Evolutionary conservation across 202 grass and related monocot genomes (phyloP).

Genomic region (Eragrostis tef): DNA sequence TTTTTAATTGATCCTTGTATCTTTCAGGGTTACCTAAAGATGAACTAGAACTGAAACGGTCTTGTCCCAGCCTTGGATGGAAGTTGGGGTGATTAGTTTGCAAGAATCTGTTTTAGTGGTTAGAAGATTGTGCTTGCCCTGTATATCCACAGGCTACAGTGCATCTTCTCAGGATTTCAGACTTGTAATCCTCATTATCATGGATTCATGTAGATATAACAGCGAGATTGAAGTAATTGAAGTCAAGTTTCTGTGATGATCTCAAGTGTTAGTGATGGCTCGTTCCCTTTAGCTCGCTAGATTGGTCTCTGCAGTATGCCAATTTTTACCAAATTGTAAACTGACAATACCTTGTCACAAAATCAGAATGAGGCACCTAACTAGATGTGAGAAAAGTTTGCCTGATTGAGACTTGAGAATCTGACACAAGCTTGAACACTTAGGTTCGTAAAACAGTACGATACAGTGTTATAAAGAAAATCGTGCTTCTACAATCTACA

Average conservation of each 20-base stretch:
- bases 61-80: neutral
- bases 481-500: too few relatives aligned
- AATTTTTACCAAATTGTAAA: too few relatives aligned
- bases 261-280: too few relatives aligned
- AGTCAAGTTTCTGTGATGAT: neutral
- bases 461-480: too few relatives aligned
- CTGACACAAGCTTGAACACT: too few relatives aligned
- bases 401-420: too few relatives aligned
- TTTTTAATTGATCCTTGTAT: neutral
- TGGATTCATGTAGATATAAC: conserved; percentile 2
- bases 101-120: neutral
- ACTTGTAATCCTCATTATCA: conserved; percentile 16
- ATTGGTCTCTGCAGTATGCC: too few relatives aligned
- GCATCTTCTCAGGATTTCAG: neutral
- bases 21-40: conserved; percentile 30
- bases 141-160: conserved; percentile 14
- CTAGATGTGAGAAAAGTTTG: too few relatives aligned
- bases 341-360: too few relatives aligned
- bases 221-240: neutral
- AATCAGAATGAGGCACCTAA: too few relatives aligned
- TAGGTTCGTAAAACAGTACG: too few relatives aligned
- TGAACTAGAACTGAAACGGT: conserved; percentile 14
- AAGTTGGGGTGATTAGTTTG: neutral
- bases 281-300: too few relatives aligned
- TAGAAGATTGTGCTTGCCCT: conserved; percentile 3